Evolutionary conservation across 1,284 basidiomycete species (phyloP), one percentile per base, ranked within the genome.

Genomic region (Moesziomyces sp.): DNA sequence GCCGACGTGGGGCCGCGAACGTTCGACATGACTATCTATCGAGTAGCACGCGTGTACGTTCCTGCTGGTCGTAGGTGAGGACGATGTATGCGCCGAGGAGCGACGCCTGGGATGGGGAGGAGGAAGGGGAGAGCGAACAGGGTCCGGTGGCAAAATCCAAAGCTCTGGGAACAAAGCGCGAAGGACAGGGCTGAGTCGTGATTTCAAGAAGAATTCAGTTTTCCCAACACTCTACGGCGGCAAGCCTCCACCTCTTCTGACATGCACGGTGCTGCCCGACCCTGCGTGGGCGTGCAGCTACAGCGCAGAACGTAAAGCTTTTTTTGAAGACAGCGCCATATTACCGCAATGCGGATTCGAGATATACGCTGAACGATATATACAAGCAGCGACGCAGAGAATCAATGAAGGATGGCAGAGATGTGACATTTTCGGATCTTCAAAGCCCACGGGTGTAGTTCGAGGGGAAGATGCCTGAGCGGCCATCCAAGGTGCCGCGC

Each of bases 1-100:
- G 95, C 95, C 47, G 93, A 95, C 0, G 92, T 90, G 0, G 95
- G 94, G 0, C 95, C 95, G 19, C 92, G 88, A 45, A 97, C 90
- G 38, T 64, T 66, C 46, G 64, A 70, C 71, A 70, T 70, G 30
- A 21, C 45, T 43, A 10, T 3, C 16, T 1, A 40, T 16, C 6
- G 38, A n/a, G 16, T 14, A 0, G 5, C 16, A 0, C 38, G 6
- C 3, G 18, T 11, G 14, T 2, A 7, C 3, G 14, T 8, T 18
- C 38, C 8, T 16, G 38, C 38, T 40, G 14, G 8, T 18, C 18
- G 43, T 19, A 45, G n/a, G 6, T 45, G 43, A 45, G 19, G 19
- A 23, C 16, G 38, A 7, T 40, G 38, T 40, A 8, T 18, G 16
- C 18, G 38, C 14, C 16, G 16, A 40, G 14, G 38, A 16, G 7